Conservation (phyloP, 306 rosid genomes). For the Acacia crassicarpa region DNA sequence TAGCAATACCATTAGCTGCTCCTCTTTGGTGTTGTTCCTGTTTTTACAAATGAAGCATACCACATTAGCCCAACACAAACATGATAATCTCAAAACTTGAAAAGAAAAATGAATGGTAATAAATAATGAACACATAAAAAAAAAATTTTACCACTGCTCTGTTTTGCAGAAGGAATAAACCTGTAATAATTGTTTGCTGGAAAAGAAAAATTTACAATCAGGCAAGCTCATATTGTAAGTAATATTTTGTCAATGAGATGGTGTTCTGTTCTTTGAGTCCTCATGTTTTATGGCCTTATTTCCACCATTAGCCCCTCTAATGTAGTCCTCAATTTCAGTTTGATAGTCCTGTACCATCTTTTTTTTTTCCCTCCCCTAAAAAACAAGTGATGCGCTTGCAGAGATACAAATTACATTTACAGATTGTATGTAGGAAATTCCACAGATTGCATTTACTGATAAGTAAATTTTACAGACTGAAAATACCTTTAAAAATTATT, state of each 20-base stretch:
- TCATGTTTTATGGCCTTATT: not conserved
- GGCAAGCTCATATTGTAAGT: not conserved
- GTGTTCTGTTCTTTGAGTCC: not conserved
- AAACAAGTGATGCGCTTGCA: not conserved
- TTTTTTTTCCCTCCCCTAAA: not conserved
- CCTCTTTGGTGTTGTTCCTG: constrained; percentile 89
- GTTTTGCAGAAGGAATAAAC: constrained; percentile 71
- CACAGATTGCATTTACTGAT: not conserved
- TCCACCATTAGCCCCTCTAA: not conserved
- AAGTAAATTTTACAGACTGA: not conserved
- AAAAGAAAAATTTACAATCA: constrained; percentile 8
- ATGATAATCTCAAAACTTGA: not conserved
- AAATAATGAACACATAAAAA: not conserved
- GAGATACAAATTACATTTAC: not conserved
- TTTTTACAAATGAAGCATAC: constrained; percentile 12
- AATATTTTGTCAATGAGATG: not conserved
- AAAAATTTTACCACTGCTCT: constrained; percentile 66
- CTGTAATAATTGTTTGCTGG: constrained; percentile 53
- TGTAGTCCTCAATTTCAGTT: not conserved
- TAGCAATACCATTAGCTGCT: constrained; percentile 84
- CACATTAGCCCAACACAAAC: not conserved
- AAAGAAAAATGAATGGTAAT: not conserved
- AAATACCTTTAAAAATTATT: not conserved
- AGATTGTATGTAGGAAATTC: not conserved
- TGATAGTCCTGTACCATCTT: not conserved